Base-by-base conservation (phyloP, 1,139 yeast species). In the Scheffersomyces quercinus region DNA sequence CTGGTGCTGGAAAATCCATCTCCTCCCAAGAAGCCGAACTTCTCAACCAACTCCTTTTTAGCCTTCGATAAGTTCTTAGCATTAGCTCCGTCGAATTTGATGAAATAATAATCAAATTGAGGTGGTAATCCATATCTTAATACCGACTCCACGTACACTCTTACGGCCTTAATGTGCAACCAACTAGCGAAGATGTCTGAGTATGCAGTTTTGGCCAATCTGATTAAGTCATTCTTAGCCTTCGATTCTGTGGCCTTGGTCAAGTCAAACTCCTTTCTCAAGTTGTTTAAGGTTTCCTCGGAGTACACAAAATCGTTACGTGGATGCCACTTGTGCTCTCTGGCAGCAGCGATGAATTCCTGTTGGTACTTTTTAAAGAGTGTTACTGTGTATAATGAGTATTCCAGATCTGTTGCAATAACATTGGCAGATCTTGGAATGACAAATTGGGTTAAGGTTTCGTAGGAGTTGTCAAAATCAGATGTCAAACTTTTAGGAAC, bases 71-170 rank as follows among this genome's bases (percentile, higher is more conserved):
- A 54, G 41, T 65, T 62, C 58, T 79, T 73, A 53, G 70, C 60
- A 56, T 75, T 57, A 15, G 58, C 45, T 28, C 58, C 60, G 13
- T 61, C 60, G 44, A 79, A 66, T 53, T 79, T 75, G 45, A 85
- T 65, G 41, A 84, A 68, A 53, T 68, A 82, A 45, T 87, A 82
- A 59, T 83, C 80, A 64, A 93, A 93, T 60, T 86, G 86, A 34
- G 99, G 97, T 32, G 99, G 99, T 50, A 93, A 79, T 1, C 99
- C 99, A 65, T 93, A 93, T 65, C 99, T 85, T 61, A 93, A 77
- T 11, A 93, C 97, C 9, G 79, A 71, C 62, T 80, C 85, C 38
- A 79, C 81, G 55, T 78, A 80, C 12, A 75, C 67, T 54, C 83
- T 71, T 45, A 80, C 70, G 5, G 75, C 70, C 68, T 90, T 90